Percentiles rank a stretch among this genome's conserved stretches.
Conservation (phyloP, 805 yeast genomes). For the Metschnikowia sp. region DNA sequence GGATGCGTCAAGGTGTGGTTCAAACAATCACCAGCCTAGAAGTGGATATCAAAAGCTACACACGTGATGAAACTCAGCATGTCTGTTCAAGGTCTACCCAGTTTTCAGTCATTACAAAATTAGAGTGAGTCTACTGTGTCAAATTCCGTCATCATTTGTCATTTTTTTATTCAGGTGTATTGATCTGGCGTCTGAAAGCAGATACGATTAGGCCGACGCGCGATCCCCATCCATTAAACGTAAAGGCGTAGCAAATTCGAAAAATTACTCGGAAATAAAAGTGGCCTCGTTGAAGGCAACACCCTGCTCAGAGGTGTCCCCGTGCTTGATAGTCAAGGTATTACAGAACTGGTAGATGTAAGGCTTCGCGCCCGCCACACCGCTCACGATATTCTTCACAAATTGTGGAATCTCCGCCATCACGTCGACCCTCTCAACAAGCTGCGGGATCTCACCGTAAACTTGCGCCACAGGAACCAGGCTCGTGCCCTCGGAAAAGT, state of each 20-base stretch:
- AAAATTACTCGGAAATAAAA: conserved; percentile 51
- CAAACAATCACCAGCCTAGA: too few relatives aligned
- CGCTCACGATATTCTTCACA: conserved; percentile 88
- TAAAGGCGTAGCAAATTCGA: not conserved
- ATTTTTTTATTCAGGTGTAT: too few relatives aligned
- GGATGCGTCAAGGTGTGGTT: too few relatives aligned
- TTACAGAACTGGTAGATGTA: conserved; percentile 89
- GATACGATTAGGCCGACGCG: too few relatives aligned
- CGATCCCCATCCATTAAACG: not conserved
- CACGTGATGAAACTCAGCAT: too few relatives aligned
- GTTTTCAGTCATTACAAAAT: too few relatives aligned
- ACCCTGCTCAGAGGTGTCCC: conserved; percentile 53
- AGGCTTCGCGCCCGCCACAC: conserved; percentile 96
- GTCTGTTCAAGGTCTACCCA: too few relatives aligned
- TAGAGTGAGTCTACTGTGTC: too few relatives aligned
- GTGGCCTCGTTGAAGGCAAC: conserved; percentile 76
- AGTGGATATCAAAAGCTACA: too few relatives aligned
- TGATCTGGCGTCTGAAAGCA: too few relatives aligned
- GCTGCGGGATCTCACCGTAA: conserved; percentile 54
- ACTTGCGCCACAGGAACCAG: conserved; percentile 45
- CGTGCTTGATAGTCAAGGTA: conserved; percentile 47
- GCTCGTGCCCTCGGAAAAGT: conserved; percentile 42
- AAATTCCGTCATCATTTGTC: too few relatives aligned
- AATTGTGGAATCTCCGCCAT: conserved; percentile 96
- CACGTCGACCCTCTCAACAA: conserved; percentile 92